Evolutionary conservation across 345 rosid species (phyloP).

Genomic region (Citrus reticulata): DNA sequence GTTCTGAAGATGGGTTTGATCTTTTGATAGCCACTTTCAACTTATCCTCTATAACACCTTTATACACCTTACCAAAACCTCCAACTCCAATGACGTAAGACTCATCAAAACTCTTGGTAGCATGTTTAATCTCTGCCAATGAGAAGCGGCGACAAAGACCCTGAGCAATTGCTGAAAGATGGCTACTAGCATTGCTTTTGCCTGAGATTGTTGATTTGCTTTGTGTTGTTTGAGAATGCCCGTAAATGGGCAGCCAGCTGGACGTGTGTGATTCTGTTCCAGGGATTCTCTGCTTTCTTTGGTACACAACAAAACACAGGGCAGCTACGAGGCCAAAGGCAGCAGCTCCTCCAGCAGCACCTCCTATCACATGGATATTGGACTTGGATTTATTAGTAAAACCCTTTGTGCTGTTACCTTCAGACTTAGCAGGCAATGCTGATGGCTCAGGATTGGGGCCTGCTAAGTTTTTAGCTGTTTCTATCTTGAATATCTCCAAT

Average conservation of each 20-base stretch:
- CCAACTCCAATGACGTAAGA: conserved; percentile 75
- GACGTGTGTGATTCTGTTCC: conserved; percentile 46
- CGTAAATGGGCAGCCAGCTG: conserved; percentile 66
- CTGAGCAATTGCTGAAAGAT: conserved; percentile 55
- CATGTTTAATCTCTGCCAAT: conserved; percentile 49
- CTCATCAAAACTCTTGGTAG: conserved; percentile 64
- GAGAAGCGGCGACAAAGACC: conserved; percentile 69
- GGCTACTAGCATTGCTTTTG: conserved; percentile 38
- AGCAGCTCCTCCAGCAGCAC: conserved; percentile 61
- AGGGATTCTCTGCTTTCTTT: conserved; percentile 24
- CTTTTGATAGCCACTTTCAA: conserved; percentile 68
- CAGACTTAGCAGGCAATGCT: conserved; percentile 38
- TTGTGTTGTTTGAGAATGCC: conserved; percentile 43
- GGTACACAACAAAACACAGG: conserved; percentile 35
- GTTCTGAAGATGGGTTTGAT: conserved; percentile 76
- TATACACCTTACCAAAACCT: conserved; percentile 90
- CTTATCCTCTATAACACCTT: conserved; percentile 54
- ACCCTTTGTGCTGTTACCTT: conserved; percentile 14
- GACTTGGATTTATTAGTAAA: conserved; percentile 13
- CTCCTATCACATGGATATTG: conserved; percentile 25
- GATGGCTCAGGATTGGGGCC: conserved; percentile 69
- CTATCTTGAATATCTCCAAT: conserved; percentile 75
- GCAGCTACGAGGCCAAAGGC: conserved; percentile 51
- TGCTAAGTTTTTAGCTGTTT: conserved; percentile 41
- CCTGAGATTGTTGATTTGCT: conserved; percentile 56